Conservation (phyloP, 148 eudicot species). For the Chenopodium quinoa region DNA sequence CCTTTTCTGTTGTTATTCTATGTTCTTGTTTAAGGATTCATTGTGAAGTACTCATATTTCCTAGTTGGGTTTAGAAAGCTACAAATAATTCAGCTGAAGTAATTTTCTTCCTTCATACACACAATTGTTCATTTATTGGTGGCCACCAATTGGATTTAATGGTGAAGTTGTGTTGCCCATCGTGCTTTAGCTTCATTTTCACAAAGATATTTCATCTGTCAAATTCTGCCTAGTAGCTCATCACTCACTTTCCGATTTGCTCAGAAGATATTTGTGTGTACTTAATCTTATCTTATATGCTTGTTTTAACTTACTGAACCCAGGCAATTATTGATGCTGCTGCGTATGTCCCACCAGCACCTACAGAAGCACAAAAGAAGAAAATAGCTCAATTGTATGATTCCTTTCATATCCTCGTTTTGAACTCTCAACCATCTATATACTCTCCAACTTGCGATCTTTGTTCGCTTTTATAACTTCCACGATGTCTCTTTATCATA, state of each 20-base stretch:
- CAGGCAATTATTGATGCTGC: slow-evolving; percentile 92
- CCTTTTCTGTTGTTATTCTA: background rate
- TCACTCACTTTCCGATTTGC: background rate
- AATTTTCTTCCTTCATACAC: background rate
- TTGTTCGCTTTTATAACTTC: background rate
- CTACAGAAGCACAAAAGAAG: slow-evolving; percentile 82
- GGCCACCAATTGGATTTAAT: background rate
- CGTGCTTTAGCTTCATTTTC: background rate
- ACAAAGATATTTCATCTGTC: background rate
- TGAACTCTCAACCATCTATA: slow-evolving; percentile 5
- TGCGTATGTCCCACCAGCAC: slow-evolving; percentile 96
- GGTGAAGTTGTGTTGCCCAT: background rate
- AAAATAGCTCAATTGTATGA: slow-evolving; percentile 73
- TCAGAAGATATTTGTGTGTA: background rate
- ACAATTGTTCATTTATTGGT: background rate
- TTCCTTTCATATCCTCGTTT: slow-evolving; percentile 3
- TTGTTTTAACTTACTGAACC: slow-evolving; percentile 6
- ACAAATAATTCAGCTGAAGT: background rate
- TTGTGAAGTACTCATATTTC: background rate
- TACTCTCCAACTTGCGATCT: background rate
- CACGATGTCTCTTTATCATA: background rate
- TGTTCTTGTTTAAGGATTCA: slow-evolving; percentile 1
- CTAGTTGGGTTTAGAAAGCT: background rate
- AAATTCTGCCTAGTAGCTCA: background rate
- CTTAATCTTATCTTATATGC: slow-evolving; percentile 12